Conservation (phyloP, 2,329 filamentous ascomycete species). For the Plenodomus tracheiphilus region DNA sequence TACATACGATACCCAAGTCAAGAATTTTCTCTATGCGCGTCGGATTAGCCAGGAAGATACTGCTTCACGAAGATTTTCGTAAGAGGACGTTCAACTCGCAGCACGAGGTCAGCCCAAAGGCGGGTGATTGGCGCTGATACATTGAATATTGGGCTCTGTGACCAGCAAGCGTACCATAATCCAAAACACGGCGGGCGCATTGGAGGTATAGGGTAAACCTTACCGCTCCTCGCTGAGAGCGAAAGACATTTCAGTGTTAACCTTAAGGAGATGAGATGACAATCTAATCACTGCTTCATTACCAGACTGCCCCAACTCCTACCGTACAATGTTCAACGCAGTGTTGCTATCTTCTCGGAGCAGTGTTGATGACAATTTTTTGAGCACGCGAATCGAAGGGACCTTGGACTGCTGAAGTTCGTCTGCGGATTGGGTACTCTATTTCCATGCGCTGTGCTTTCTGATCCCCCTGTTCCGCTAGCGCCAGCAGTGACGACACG, state of each 20-base stretch:
- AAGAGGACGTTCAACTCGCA: not conserved
- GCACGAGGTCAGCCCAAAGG: no score
- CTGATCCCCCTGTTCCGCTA: not conserved
- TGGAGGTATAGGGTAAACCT: not conserved
- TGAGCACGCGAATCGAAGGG: no score
- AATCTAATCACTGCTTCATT: not conserved
- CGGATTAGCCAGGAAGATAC: not conserved
- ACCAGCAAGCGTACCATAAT: not conserved
- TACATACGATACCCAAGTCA: not conserved
- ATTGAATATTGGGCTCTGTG: not conserved
- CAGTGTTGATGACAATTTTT: no score
- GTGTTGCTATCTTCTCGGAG: not conserved
- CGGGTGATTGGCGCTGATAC: no score
- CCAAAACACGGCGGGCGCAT: not conserved
- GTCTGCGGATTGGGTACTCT: not conserved
- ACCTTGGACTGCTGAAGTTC: no score
- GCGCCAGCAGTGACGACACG: conserved; percentile 9
- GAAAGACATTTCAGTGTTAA: no score
- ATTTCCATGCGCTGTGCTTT: not conserved
- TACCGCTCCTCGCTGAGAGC: not conserved
- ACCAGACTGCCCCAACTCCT: not conserved
- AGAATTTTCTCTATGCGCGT: not conserved
- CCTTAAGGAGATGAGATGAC: no score
- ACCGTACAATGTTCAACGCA: not conserved
- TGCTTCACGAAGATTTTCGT: not conserved